phyloP scores from a whole-genome alignment of 2,329 filamentous ascomycete genomes.

The Ceratocystis albifundus region DNA sequence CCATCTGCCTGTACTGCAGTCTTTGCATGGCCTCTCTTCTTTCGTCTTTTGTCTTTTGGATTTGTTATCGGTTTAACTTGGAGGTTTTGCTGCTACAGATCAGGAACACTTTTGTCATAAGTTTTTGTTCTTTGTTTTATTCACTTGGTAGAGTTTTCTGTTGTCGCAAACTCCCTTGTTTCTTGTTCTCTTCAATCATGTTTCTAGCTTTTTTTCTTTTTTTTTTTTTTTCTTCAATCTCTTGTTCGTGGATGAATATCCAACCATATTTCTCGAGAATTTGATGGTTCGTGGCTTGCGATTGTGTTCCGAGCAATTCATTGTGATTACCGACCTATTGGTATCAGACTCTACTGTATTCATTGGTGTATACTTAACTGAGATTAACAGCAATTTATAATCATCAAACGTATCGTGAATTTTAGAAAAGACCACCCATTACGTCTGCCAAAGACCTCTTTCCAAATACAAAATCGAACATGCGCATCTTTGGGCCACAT shows the following conservation, averaged over 20 bases:
- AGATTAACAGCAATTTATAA: neutral
- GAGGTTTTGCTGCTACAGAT: neutral
- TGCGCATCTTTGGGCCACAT: neutral
- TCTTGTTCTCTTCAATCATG: neutral
- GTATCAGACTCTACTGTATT: neutral
- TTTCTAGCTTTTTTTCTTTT: neutral
- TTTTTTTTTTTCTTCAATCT: neutral
- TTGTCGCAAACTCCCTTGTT: neutral
- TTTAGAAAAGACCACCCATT: neutral
- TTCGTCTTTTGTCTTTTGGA: neutral
- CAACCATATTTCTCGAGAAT: no score
- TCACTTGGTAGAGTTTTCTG: neutral
- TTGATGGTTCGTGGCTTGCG: neutral
- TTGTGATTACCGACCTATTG: no score
- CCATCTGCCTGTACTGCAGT: neutral
- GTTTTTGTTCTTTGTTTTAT: neutral
- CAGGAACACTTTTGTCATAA: neutral
- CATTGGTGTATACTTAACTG: neutral
- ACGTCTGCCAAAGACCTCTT: neutral
- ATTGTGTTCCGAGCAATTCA: neutral
- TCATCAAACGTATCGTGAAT: neutral
- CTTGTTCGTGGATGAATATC: neutral
- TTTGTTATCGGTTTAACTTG: neutral
- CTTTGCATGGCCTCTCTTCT: conserved; percentile 6
- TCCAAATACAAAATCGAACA: neutral